Base-by-base conservation (phyloP, 805 yeast species). In the Schizosaccharomyces octosporus region DNA sequence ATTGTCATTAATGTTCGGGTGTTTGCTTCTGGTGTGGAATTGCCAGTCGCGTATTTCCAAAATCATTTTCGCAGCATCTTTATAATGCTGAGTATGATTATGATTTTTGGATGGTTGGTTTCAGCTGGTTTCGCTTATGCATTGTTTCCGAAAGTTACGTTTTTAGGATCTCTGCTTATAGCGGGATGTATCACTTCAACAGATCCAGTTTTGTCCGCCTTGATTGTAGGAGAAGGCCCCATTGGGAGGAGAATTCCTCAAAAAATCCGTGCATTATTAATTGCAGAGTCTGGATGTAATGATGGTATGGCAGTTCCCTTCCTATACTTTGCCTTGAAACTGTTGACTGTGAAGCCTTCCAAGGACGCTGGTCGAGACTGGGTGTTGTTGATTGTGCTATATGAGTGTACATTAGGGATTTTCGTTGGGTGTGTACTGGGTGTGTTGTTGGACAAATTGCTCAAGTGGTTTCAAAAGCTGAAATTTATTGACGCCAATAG, bases 251-350 rank as follows among this genome's bases (percentile, higher is more conserved):
- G 95, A 62, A 95, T 88, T 21, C 95, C 95, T 1, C 95, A 93
- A 15, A 95, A 87, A 71, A 76, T 88, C 72, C 77, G 95, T 66
- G 85, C 87, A 67, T 72, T 88, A 57, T 73, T 89, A 32, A 80
- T 89, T 36, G 95, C 95, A 0, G 95, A 87, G 67, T 83, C 89
- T 0, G 94, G 89, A 3, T 85, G 95, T 69, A 88, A 88, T 71
- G 97, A 88, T 69, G 97, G 97, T 48, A 84, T 88, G 93, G 96
- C 96, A 0, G 88, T 86, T 68, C 97, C 97, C 0, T 88, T 88
- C 69, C 85, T 86, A 32, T 76, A 72, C 71, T 68, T 89, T 54
- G 81, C 94, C 1, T 72, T 87, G 64, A 79, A 83, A 68, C 69
- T 87, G 59, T 79, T 88, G 61, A 69, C 80, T n/a, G 76, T 78